These are phyloP conservation scores for Carex kokanica DNA, from an alignment of 176 grass and related monocot genomes.

Conservation along the genomic window DNA sequence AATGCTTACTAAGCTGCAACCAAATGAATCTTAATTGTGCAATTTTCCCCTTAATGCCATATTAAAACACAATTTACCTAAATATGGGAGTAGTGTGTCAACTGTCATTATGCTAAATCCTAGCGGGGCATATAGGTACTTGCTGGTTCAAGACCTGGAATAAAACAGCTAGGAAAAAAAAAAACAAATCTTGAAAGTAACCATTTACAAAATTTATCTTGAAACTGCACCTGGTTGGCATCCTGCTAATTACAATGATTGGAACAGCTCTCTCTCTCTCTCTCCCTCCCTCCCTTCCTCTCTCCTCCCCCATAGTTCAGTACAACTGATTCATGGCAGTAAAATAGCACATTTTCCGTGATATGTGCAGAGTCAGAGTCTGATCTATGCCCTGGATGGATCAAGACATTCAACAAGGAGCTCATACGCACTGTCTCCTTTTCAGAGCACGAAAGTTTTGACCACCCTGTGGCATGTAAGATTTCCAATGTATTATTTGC, in stretches of 20 bases:
- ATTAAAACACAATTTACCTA: neutral
- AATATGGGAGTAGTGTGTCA: neutral
- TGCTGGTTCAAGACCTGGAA: neutral
- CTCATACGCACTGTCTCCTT: conserved; percentile 68
- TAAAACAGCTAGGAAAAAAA: neutral
- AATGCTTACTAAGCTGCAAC: neutral
- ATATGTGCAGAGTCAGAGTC: conserved; percentile 73
- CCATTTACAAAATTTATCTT: neutral
- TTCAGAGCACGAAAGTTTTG: conserved; percentile 96
- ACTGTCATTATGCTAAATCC: neutral
- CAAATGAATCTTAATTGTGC: neutral
- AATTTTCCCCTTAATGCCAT: neutral
- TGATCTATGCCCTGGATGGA: conserved; percentile 79
- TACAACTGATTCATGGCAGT: neutral
- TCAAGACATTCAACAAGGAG: conserved; percentile 90
- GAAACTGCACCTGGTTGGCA: neutral
- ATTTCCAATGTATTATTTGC: conserved; percentile 29
- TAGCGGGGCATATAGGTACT: neutral
- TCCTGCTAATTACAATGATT: neutral
- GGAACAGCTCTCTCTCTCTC: neutral
- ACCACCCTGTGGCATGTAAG: conserved; percentile 98
- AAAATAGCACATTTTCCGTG: neutral
- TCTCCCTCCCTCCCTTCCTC: neutral
- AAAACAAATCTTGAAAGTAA: neutral
- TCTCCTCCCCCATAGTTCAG: neutral